These are phyloP conservation scores for Diaporthe sp. DNA, from an alignment of 2,329 filamentous ascomycete genomes.

Conservation along the genomic window DNA sequence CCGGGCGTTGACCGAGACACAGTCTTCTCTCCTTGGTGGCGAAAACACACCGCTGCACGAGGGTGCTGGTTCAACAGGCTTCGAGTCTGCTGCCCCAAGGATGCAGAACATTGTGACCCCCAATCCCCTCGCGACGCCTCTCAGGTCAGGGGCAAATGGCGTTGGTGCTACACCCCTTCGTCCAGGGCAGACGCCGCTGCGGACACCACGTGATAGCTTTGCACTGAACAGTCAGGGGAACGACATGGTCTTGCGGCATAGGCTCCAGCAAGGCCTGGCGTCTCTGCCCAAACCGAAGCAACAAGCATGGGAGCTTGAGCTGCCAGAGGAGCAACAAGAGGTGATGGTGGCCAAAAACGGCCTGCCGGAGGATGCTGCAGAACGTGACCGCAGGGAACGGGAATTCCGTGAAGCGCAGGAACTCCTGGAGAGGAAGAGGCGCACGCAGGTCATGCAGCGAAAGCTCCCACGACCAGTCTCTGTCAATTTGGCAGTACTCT, in stretches of 20 bases:
- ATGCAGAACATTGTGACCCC: constrained; percentile 89
- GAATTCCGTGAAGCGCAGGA: constrained; percentile 78
- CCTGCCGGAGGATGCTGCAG: constrained; percentile 68
- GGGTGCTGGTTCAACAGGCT: constrained; percentile 85
- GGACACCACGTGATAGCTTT: constrained; percentile 90
- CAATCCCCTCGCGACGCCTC: constrained; percentile 93
- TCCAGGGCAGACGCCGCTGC: constrained; percentile 85
- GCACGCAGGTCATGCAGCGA: constrained; percentile 92
- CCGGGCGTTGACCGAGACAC: constrained; percentile 89
- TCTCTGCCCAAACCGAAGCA: constrained; percentile 93
- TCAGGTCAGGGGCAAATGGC: constrained; percentile 74
- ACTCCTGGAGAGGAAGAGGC: constrained; percentile 81
- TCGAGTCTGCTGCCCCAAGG: constrained; percentile 86
- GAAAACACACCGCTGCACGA: constrained; percentile 93
- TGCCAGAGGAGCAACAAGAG: constrained; percentile 86
- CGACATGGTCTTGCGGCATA: constrained; percentile 74
- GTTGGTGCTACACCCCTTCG: constrained; percentile 77
- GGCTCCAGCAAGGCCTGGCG: constrained; percentile 80
- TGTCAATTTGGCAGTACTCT: constrained; percentile 78
- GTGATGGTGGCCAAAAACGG: constrained; percentile 59
- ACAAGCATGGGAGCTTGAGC: constrained; percentile 92
- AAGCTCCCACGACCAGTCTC: constrained; percentile 81
- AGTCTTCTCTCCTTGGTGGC: constrained; percentile 92
- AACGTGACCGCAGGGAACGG: constrained; percentile 83
- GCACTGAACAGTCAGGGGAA: constrained; percentile 81